Evolutionary conservation across 495 filamentous ascomycete genomes (phyloP).

Genomic region (Aspergillus biplanus): DNA sequence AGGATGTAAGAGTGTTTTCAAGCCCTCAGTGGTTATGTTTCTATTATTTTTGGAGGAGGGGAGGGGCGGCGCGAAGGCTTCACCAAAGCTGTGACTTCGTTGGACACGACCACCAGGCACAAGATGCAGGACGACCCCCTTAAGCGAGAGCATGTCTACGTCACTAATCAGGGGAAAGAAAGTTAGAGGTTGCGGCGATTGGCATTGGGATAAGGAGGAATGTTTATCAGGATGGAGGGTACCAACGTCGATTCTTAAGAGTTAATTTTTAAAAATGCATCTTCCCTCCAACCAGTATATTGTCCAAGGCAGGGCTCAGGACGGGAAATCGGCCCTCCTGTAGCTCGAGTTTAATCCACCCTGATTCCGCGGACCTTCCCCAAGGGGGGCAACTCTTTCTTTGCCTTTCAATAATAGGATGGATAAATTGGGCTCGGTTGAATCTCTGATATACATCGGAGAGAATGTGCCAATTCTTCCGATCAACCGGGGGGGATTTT

Average conservation of each 20-base stretch:
- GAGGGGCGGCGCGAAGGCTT: slow-evolving; percentile 8
- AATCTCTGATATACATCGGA: neutral
- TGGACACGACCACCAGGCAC: slow-evolving; percentile 10
- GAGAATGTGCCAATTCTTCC: neutral
- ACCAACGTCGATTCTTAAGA: neutral
- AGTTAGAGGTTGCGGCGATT: slow-evolving; percentile 7
- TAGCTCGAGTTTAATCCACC: neutral
- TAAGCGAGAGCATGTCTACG: slow-evolving; percentile 1
- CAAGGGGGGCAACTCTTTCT: neutral
- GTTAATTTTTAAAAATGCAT: neutral
- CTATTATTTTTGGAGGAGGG: slow-evolving; percentile 21
- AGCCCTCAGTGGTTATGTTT: slow-evolving; percentile 28
- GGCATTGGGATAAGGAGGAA: neutral
- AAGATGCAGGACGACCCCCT: slow-evolving; percentile 6
- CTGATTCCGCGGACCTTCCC: neutral
- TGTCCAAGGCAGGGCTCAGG: neutral
- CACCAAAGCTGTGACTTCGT: slow-evolving; percentile 13
- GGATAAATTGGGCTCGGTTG: neutral
- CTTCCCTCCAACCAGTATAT: neutral
- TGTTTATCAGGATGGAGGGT: slow-evolving; percentile 4
- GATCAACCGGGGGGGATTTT: neutral
- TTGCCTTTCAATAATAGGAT: neutral
- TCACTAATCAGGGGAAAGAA: slow-evolving; percentile 4
- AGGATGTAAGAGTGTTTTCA: neutral
- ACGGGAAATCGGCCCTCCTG: neutral